phyloP scores from a whole-genome alignment of 2,329 filamentous ascomycete species.

The Pseudogymnoascus sp. region DNA sequence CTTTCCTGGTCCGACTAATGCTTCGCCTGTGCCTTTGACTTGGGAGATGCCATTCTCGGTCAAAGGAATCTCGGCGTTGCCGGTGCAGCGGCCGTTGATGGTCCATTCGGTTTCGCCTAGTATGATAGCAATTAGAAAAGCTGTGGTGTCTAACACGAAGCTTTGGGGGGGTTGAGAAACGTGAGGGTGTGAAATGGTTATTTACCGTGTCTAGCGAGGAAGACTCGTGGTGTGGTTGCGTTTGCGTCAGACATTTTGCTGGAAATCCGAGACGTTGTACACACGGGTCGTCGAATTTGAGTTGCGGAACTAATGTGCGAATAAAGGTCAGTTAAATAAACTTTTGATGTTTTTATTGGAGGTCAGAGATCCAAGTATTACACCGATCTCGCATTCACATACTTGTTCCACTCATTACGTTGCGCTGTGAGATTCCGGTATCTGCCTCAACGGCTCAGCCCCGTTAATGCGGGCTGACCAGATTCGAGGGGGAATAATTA shows the following conservation, averaged over 20 bases:
- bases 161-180: background rate
- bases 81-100: background rate
- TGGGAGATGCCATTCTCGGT: background rate
- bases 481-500: background rate
- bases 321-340: background rate
- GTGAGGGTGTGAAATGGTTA: background rate
- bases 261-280: background rate
- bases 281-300: background rate
- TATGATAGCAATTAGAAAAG: background rate
- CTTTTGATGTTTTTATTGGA: background rate
- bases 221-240: background rate
- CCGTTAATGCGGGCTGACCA: background rate
- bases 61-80: background rate
- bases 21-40: background rate
- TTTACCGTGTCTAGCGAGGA: background rate
- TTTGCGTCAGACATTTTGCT: background rate
- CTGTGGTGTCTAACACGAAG: background rate
- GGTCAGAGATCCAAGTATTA: background rate
- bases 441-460: background rate
- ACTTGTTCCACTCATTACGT: background rate
- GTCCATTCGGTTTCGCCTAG: background rate
- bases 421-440: background rate
- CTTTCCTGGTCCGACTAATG: constrained; percentile 22
- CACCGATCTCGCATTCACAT: background rate
- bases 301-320: background rate